Base-by-base conservation (phyloP, 2,329 filamentous ascomycete genomes). In the Chrysoporthe cubensis region DNA sequence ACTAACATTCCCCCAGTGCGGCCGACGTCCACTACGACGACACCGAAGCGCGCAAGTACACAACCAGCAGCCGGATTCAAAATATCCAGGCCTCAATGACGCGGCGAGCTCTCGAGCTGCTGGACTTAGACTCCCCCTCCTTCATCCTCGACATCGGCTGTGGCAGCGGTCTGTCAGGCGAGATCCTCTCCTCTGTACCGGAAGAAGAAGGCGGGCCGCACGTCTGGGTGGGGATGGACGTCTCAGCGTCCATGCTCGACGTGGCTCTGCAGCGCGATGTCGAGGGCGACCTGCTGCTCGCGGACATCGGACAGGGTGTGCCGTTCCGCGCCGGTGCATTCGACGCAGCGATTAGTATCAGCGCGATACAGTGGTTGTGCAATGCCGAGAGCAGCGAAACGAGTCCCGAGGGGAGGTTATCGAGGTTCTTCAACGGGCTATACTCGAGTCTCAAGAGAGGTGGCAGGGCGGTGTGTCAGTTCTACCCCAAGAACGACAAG, bases 1-100 rank as follows among this genome's bases (percentile, higher is more conserved):
- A 69, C 73, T 72, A 34, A 65, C 66, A 65, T 57, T 32, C 48
- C 66, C 48, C 66, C 78, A 96, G 93, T 77, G 93, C 94, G 62
- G 95, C 96, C 72, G 96, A 99, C 82, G 91, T 98, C 77, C 96
- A 97, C 84, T 99, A 99, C 86, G 91, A 97, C 84, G 95, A 98
- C 82, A 85, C 86, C 79, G 95, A 97, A 84, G 95, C 96, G 43
- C 91, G 92, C 78, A 98, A 98, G 85, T 99, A 99, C 84, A 98
- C 96, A 9, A 97, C 95, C 4, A 95, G 90, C 71, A 97, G 94
- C 4, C 93, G 96, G 71, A 98, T 99, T 77, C 93, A 96, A 76
- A 94, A 92, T 74, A 97, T 99, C 74, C 96, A 99, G 80, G 91
- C 94, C 0, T 88, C 89, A 71, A 99, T 99, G 96, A 97, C 96